These are phyloP conservation scores for Fusarium compactum DNA, from an alignment of 2,329 filamentous ascomycete genomes.

Conservation along the genomic window DNA sequence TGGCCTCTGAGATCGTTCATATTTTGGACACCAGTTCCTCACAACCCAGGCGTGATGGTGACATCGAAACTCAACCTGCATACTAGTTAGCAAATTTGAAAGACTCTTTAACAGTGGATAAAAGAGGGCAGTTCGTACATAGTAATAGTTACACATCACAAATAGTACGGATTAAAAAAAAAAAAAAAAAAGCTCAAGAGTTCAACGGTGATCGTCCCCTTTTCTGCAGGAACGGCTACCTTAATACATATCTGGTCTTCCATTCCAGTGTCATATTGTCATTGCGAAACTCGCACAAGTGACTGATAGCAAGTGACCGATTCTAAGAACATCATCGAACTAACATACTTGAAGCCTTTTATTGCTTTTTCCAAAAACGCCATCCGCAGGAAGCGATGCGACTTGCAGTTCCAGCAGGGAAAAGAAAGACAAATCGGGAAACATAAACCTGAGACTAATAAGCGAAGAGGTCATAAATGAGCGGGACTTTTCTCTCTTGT, in stretches of 20 bases:
- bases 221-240: constrained; percentile 10
- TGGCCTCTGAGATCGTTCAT: constrained; percentile 41
- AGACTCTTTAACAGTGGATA: not conserved
- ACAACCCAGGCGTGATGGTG: constrained; percentile 44
- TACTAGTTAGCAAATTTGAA: not conserved
- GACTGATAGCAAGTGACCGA: constrained; percentile 25
- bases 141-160: constrained; percentile 46
- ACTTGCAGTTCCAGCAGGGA: constrained; percentile 26
- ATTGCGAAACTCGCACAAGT: constrained; percentile 10
- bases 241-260: constrained; percentile 9
- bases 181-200: not conserved
- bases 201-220: constrained; percentile 7
- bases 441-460: constrained; percentile 16
- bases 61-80: constrained; percentile 43
- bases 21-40: constrained; percentile 41
- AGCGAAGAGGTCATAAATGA: constrained; percentile 4
- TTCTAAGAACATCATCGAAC: constrained; percentile 27
- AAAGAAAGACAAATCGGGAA: constrained; percentile 25
- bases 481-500: constrained; percentile 28
- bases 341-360: constrained; percentile 23
- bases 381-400: constrained; percentile 36
- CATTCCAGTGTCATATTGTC: constrained; percentile 6
- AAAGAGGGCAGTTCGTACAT: constrained; percentile 19
- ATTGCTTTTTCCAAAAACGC: constrained; percentile 41
- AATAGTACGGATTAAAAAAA: constrained; percentile 2